Conservation (phyloP, 371 early-diverging fungal genomes). For the Gilbertella persicaria region DNA sequence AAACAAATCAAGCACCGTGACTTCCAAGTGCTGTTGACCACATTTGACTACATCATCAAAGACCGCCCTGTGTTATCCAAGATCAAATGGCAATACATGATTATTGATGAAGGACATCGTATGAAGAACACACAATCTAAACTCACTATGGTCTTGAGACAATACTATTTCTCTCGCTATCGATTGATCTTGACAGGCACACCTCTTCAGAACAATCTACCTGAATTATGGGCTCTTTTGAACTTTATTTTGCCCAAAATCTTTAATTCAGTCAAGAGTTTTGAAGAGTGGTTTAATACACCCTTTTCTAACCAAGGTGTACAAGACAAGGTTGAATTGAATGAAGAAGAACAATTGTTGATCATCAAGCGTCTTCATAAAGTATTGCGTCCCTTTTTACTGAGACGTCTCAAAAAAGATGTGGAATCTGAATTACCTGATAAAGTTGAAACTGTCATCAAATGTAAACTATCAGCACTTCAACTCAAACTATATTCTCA, state of each 20-base stretch:
- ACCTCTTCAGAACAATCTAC: slow-evolving; percentile 99
- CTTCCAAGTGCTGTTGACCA: slow-evolving; percentile 96
- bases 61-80: slow-evolving; percentile 84
- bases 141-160: slow-evolving; percentile 79
- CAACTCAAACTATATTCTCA: slow-evolving; percentile 80
- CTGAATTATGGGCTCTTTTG: slow-evolving; percentile 97
- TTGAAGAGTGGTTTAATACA: slow-evolving; percentile 99
- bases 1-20: slow-evolving; percentile 69
- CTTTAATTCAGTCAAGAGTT: slow-evolving; percentile 93
- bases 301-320: slow-evolving; percentile 89
- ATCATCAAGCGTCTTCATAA: slow-evolving; percentile 97
- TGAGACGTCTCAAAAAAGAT: slow-evolving; percentile 98
- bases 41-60: slow-evolving; percentile 97
- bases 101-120: slow-evolving; percentile 99
- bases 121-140: slow-evolving; percentile 96
- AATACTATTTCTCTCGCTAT: slow-evolving; percentile 85
- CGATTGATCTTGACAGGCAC: slow-evolving; percentile 98
- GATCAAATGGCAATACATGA: slow-evolving; percentile 93
- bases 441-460: slow-evolving; percentile 97
- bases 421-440: slow-evolving; percentile 99
- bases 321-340: slow-evolving; percentile 85
- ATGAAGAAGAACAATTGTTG: slow-evolving; percentile 97
- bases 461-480: slow-evolving; percentile 88
- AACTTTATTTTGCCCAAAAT: slow-evolving; percentile 97
- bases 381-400: slow-evolving; percentile 93